phyloP scores from a whole-genome alignment of 495 filamentous ascomycete genomes.

The Penicillium steckii region DNA sequence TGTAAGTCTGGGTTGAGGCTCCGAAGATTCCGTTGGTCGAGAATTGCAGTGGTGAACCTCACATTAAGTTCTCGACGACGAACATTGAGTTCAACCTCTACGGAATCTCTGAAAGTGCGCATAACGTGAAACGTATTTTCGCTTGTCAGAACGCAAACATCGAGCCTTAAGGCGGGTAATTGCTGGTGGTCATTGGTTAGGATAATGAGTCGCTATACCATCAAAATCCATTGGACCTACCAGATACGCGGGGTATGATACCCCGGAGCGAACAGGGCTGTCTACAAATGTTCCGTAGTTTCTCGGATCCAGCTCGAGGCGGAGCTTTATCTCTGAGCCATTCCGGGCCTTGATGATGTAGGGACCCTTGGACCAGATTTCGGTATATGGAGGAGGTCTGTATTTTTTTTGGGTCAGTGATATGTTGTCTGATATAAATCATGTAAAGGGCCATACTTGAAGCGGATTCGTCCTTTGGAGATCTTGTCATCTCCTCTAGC shows the following conservation, averaged over 20 bases:
- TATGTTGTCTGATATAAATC: background rate
- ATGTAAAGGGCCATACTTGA: conserved; percentile 32
- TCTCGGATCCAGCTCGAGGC: background rate
- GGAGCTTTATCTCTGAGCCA: conserved; percentile 11
- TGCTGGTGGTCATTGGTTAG: conserved; percentile 18
- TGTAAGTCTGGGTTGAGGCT: background rate
- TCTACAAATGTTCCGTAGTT: conserved; percentile 5
- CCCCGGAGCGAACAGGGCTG: conserved; percentile 27
- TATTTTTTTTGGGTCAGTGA: conserved; percentile 4
- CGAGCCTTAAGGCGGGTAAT: conserved; percentile 25
- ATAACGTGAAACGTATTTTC: conserved; percentile 29
- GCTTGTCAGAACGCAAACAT: conserved; percentile 32
- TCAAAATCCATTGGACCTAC: conserved; percentile 18
- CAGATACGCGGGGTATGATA: conserved; percentile 29
- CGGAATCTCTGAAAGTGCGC: conserved; percentile 23
- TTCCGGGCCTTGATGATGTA: conserved; percentile 27
- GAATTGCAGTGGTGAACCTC: conserved; percentile 20
- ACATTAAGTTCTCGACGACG: conserved; percentile 23
- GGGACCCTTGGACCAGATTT: conserved; percentile 36
- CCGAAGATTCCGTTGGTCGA: background rate
- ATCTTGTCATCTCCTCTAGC: conserved; percentile 27
- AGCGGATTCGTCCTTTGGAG: conserved; percentile 37
- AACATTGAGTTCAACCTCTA: conserved; percentile 26
- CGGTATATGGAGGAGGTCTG: conserved; percentile 40
- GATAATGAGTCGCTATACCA: background rate